A percentile compares a stretch with the other conserved stretches of the same genome.
Evolutionary conservation across 1,139 yeast species (phyloP).

Genomic region (Pichia sp.): DNA sequence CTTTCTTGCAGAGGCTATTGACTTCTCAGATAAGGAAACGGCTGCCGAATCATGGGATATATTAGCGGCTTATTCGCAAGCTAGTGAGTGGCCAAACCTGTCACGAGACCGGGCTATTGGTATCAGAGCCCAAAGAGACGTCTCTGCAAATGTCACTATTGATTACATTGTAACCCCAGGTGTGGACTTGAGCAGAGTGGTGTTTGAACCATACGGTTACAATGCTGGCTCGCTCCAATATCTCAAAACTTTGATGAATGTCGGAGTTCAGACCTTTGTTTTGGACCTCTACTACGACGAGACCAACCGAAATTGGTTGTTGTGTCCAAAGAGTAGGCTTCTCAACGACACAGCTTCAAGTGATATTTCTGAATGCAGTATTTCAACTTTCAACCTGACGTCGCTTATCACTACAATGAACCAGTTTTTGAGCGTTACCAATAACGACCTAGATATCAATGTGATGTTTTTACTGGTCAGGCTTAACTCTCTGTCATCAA

Average conservation of each 20-base stretch:
- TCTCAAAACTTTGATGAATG: slow-evolving; percentile 39
- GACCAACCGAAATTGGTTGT: slow-evolving; percentile 49
- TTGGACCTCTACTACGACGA: slow-evolving; percentile 69
- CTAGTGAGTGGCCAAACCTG: slow-evolving; percentile 21
- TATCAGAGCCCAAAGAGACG: slow-evolving; percentile 64
- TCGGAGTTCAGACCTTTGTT: slow-evolving; percentile 51
- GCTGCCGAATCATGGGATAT: slow-evolving; percentile 2
- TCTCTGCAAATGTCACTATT: slow-evolving; percentile 50
- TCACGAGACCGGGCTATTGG: slow-evolving; percentile 36
- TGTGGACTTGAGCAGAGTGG: slow-evolving; percentile 44
- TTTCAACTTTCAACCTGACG: slow-evolving; percentile 36
- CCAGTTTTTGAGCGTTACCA: slow-evolving; percentile 43
- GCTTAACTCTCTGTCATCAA: slow-evolving; percentile 31
- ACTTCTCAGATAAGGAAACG: not conserved
- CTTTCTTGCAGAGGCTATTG: not conserved
- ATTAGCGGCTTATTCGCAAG: slow-evolving; percentile 11
- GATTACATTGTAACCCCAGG: slow-evolving; percentile 59
- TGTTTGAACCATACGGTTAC: slow-evolving; percentile 54
- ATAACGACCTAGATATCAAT: slow-evolving; percentile 54
- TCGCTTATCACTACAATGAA: slow-evolving; percentile 37
- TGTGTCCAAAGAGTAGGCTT: slow-evolving; percentile 48
- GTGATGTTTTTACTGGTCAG: slow-evolving; percentile 51
- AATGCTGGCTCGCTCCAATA: slow-evolving; percentile 38
- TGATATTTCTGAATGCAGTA: slow-evolving; percentile 11
- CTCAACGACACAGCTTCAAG: not conserved